Conservation (phyloP, 768 basidiomycete genomes). For the Mycena belliarum region DNA sequence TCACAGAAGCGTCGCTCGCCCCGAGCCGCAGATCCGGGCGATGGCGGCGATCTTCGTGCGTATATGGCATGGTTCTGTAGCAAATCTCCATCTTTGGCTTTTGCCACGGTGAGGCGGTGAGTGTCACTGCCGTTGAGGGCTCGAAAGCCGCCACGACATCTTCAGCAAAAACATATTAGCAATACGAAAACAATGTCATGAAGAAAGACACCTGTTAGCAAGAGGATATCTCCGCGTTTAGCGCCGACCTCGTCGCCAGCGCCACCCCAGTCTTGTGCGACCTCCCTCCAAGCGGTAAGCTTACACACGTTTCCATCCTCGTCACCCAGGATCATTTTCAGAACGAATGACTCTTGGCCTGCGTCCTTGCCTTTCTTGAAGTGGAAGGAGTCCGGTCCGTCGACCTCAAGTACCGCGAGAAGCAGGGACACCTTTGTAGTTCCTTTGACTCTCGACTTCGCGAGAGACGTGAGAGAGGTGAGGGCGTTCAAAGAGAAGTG, state of each 20-base stretch:
- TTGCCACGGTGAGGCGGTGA: constrained; percentile 71
- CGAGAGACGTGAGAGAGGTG: constrained; percentile 47
- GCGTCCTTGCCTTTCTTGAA: constrained; percentile 71
- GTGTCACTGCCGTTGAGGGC: constrained; percentile 41
- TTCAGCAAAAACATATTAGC: constrained; percentile 27
- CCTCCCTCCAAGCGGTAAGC: constrained; percentile 77
- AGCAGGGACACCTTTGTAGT: constrained; percentile 59
- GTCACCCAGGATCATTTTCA: constrained; percentile 75
- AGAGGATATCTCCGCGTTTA: constrained; percentile 72
- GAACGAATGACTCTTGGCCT: constrained; percentile 65
- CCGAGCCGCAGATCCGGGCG: constrained; percentile 76
- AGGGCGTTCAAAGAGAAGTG: constrained; percentile 69
- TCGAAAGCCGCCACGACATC: constrained; percentile 57
- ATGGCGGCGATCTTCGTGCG: constrained; percentile 55
- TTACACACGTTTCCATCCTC: constrained; percentile 69
- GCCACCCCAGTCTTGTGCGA: constrained; percentile 72
- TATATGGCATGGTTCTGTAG: constrained; percentile 75
- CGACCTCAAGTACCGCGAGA: constrained; percentile 71
- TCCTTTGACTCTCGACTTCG: constrained; percentile 32
- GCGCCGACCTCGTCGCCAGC: constrained; percentile 40
- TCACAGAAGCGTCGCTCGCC: constrained; percentile 65
- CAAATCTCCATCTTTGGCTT: constrained; percentile 68
- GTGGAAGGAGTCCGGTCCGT: constrained; percentile 69
- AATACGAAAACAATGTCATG: background rate
- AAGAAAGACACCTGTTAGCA: constrained; percentile 60